phyloP scores from a whole-genome alignment of 352 stramenopile genomes.

The Globisporangium cylindrosporum region DNA sequence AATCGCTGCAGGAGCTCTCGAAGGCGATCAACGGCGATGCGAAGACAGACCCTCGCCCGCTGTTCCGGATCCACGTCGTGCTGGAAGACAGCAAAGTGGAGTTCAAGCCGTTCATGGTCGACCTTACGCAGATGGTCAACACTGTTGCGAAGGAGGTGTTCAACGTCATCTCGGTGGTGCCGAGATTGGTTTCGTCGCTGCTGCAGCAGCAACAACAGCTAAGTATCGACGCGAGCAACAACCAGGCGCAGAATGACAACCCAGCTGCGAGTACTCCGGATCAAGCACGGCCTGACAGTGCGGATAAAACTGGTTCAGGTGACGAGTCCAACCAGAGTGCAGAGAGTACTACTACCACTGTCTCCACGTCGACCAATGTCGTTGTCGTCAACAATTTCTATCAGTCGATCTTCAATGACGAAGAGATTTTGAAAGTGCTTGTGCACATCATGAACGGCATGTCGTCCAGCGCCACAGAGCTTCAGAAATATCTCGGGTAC shows the following conservation, averaged over 20 bases:
- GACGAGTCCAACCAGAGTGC: slow-evolving; percentile 7
- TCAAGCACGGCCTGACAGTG: background rate
- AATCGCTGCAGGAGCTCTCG: slow-evolving; percentile 92
- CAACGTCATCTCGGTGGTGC: slow-evolving; percentile 90
- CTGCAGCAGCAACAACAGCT: slow-evolving; percentile 17
- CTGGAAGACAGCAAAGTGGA: slow-evolving; percentile 92
- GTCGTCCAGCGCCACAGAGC: slow-evolving; percentile 88
- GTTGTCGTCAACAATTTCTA: slow-evolving; percentile 78
- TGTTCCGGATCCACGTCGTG: slow-evolving; percentile 93
- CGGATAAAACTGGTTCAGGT: background rate
- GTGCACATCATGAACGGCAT: slow-evolving; percentile 97
- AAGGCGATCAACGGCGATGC: slow-evolving; percentile 93
- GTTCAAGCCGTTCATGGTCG: slow-evolving; percentile 93
- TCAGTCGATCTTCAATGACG: slow-evolving; percentile 94
- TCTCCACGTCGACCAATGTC: background rate
- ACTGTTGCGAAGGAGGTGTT: slow-evolving; percentile 95
- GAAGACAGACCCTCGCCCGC: slow-evolving; percentile 87
- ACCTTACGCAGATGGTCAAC: slow-evolving; percentile 94
- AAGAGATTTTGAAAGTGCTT: slow-evolving; percentile 94
- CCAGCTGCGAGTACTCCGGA: background rate
- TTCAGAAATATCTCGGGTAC: slow-evolving; percentile 95
- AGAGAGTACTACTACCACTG: too few relatives aligned
- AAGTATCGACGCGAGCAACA: slow-evolving; percentile 7
- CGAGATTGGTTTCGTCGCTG: slow-evolving; percentile 70
- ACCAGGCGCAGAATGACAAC: slow-evolving; percentile 21